phyloP scores from a whole-genome alignment of 257 asterid species.

The Nemophila menziesii region DNA sequence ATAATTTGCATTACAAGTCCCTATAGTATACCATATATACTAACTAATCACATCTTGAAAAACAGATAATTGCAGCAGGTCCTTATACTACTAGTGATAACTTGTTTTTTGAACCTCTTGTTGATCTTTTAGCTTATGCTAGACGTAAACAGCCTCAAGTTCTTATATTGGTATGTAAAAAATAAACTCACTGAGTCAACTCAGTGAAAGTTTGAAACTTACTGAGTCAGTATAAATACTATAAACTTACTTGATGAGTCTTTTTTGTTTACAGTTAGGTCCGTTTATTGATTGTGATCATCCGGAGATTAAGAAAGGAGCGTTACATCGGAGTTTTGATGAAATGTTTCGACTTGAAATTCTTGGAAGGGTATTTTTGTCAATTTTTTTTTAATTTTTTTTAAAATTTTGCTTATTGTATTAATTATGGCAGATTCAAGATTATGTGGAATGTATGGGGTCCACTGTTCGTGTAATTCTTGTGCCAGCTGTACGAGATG shows the following conservation, averaged over 20 bases:
- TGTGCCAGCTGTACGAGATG: constrained; percentile 87
- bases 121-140: constrained; percentile 80
- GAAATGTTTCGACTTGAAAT: constrained; percentile 63
- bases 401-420: constrained; percentile 8
- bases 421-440: constrained; percentile 60
- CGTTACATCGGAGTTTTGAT: constrained; percentile 32
- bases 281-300: constrained; percentile 93
- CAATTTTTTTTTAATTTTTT: background rate
- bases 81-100: constrained; percentile 87
- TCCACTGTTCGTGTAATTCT: constrained; percentile 67
- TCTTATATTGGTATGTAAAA: constrained; percentile 80
- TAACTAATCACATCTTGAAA: background rate
- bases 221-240: background rate
- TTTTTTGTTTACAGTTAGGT: constrained; percentile 67
- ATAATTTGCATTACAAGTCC: background rate
- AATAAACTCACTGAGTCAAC: constrained; percentile 14
- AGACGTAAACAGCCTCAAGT: constrained; percentile 87
- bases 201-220: constrained; percentile 1
- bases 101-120: constrained; percentile 76
- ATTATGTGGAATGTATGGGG: constrained; percentile 90
- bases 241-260: constrained; percentile 19
- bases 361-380: constrained; percentile 59
- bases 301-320: constrained; percentile 67
- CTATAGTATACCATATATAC: too few relatives aligned
- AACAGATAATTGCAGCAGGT: constrained; percentile 92